Base-by-base conservation (phyloP, 495 filamentous ascomycete species). In the Penicillium coffeae region DNA sequence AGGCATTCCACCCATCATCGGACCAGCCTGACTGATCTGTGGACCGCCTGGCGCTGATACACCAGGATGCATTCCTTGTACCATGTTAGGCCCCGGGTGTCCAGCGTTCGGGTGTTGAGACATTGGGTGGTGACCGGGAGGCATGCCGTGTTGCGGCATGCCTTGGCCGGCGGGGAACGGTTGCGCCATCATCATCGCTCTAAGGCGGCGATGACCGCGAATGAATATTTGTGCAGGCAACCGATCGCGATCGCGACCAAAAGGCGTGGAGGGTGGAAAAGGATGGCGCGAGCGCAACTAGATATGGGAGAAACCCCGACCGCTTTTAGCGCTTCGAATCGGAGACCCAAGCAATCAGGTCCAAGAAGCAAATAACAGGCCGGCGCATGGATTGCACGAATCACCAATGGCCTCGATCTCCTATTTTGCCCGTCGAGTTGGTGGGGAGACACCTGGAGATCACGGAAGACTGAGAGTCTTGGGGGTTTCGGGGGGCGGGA, bases 61-160 rank as follows among this genome's bases (percentile, higher is more conserved):
- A 34, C 86, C 87, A 60, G 87, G 85, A 59, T 93, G 89, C 62
- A 86, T 86, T 64, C 86, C 85, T 56, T 87, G 88, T 34, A 82
- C 81, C 75, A 94, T 90, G 18, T 71, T 79, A 58, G 69, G 70
- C 34, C 62, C 71, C 15, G 70, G 76, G 58, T 69, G 74, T 70
- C 50, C 77, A 73, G 54, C 71, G 51, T 71, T 85, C 45, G 86
- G 88, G 59, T 89, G 87, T 61, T 89, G 87, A 63, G 70, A 77
- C 81, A 88, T 87, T 55, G 84, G 86, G 64, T 93, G 89, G 37
- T 93, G 89, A 38, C 86, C 86, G 37, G 85, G 88, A 56, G 85
- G 80, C 48, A 88, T 75, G 54, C 83, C 84, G 60, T 89, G 86
- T 49, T 84, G 84, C 38, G 81, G 81, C 69, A 91, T 89, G 65